These are phyloP conservation scores for Monosporozyma servazzii DNA, from an alignment of 805 yeast genomes.

Conservation along the genomic window DNA sequence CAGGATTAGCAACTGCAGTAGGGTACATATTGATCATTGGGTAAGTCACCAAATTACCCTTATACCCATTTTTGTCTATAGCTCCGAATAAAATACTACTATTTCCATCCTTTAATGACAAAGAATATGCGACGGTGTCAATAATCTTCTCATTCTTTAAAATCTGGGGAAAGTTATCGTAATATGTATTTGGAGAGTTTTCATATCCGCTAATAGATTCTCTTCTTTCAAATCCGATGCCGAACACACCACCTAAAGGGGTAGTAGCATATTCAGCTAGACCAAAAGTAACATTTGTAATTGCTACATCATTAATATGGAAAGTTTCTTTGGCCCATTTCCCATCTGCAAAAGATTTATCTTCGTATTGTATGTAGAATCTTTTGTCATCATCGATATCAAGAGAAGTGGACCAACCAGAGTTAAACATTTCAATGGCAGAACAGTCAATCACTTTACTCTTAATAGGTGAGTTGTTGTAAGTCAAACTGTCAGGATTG, in stretches of 20 bases:
- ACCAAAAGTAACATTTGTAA: conserved; percentile 53
- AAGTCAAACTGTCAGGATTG: background rate
- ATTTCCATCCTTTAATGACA: conserved; percentile 38
- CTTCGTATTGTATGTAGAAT: conserved; percentile 39
- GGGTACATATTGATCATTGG: conserved; percentile 40
- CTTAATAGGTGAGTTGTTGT: background rate
- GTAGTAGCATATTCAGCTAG: conserved; percentile 53
- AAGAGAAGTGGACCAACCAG: conserved; percentile 11
- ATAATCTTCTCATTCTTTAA: conserved; percentile 46
- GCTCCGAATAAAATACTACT: conserved; percentile 60
- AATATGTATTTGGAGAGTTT: conserved; percentile 24
- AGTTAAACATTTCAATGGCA: conserved; percentile 12
- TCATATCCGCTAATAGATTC: conserved; percentile 37
- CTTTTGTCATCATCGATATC: conserved; percentile 6
- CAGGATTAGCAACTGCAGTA: conserved; percentile 17
- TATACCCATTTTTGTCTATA: conserved; percentile 44
- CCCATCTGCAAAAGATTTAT: conserved; percentile 42
- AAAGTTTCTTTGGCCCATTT: conserved; percentile 57
- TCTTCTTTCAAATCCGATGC: conserved; percentile 55
- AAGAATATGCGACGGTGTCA: conserved; percentile 44
- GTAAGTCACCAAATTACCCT: conserved; percentile 39
- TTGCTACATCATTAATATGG: conserved; percentile 36
- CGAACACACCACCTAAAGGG: conserved; percentile 48
- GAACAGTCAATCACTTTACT: conserved; percentile 16
- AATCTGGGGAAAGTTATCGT: conserved; percentile 54